phyloP scores from a whole-genome alignment of 306 rosid genomes.

The Ormosia emarginata region DNA sequence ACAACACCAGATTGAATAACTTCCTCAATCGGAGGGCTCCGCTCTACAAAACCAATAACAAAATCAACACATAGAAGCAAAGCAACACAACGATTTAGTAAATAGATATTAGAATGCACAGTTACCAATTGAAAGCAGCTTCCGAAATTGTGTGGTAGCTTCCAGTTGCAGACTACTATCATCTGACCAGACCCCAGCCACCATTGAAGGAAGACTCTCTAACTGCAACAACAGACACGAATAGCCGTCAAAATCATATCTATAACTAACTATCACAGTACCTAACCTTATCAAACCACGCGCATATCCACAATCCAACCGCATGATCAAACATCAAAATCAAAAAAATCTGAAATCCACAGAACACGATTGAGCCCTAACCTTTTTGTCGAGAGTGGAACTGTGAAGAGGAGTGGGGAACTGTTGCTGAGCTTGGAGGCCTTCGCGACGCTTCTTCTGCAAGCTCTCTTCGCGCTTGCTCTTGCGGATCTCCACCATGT shows the following conservation, averaged over 20 bases:
- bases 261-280: neutral
- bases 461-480: conserved; percentile 81
- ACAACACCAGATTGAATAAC: conserved; percentile 81
- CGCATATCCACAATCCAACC: neutral
- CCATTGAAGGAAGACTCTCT: conserved; percentile 76
- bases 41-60: conserved; percentile 27
- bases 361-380: conserved; percentile 24
- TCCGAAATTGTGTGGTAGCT: conserved; percentile 75
- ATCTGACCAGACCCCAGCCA: conserved; percentile 66
- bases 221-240: conserved; percentile 33
- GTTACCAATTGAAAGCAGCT: conserved; percentile 70
- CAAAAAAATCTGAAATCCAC: neutral
- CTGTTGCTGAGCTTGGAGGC: conserved; percentile 59
- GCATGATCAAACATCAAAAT: conserved; percentile 3
- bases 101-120: neutral
- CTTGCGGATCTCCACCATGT: conserved; percentile 85
- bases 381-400: conserved; percentile 57
- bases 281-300: neutral
- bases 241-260: neutral
- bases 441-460: conserved; percentile 83
- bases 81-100: neutral
- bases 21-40: conserved; percentile 82
- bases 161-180: conserved; percentile 53
- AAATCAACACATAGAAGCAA: neutral
- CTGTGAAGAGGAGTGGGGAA: conserved; percentile 36